These are phyloP conservation scores for Arctium lappa DNA, from an alignment of 129 eudicot species.

Conservation along the genomic window DNA sequence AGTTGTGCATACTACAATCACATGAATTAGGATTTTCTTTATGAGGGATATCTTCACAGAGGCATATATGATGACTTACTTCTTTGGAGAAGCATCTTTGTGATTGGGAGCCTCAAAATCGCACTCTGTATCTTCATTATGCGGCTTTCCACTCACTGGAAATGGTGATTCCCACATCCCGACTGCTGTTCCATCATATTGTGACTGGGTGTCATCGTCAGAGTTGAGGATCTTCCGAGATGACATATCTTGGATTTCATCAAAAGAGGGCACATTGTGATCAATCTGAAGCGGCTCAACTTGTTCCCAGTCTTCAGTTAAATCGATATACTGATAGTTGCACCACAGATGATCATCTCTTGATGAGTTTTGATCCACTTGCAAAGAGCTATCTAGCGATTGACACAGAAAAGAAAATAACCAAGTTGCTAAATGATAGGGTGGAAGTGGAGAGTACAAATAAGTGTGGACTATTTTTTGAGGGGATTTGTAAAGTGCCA, in stretches of 20 bases:
- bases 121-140: background rate
- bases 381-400: background rate
- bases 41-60: background rate
- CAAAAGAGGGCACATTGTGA: background rate
- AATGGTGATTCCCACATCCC: constrained; percentile 11
- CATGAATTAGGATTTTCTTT: background rate
- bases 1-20: background rate
- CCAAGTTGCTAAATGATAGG: background rate
- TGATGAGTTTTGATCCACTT: constrained; percentile 1
- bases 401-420: background rate
- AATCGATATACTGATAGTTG: background rate
- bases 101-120: background rate
- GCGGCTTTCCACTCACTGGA: background rate
- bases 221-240: background rate
- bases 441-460: background rate
- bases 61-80: constrained; percentile 13
- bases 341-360: background rate
- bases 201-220: constrained; percentile 3
- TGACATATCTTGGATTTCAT: background rate
- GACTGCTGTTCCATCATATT: background rate
- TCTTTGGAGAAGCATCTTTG: background rate
- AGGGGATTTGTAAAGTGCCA: background rate
- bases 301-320: background rate
- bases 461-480: no score
- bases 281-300: constrained; percentile 5